Base-by-base conservation (phyloP, 2,329 filamentous ascomycete species). In the Neonectria sp. region DNA sequence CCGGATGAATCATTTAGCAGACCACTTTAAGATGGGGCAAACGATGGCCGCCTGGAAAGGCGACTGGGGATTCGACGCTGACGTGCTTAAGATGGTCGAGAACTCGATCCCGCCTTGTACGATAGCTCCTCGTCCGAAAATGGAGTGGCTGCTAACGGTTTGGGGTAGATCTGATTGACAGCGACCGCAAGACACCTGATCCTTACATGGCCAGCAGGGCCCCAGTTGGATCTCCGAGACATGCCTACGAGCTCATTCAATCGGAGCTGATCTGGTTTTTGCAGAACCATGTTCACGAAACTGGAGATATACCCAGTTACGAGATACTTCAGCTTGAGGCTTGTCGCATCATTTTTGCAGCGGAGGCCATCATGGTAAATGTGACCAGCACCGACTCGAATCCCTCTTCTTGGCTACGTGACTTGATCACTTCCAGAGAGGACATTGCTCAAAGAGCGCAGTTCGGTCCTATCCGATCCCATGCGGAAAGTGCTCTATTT, bases 11-110 rank as follows among this genome's bases (percentile, higher is more conserved):
- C 82, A 84, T 65, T 70, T 84, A 0, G 81, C 81, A 0, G 80
- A 82, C 8, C 82, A 84, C 65, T 84, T 83, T 71, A 82, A 81
- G 60, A 72, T 75, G 40, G 82, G 82, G 1, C 79, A 75, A 48
- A 80, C 75, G n/a, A 84, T 84, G 82, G 77, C 74, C 8, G 78
- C 81, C 6, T 84, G 82, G 82, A 77, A 81, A 35, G 82, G 82
- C 11, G 80, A 83, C 49, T 83, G 82, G 81, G 82, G 82, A 1
- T 83, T 84, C 37, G 81, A 83, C 5, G 68, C 76, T 0, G 70
- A 75, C 3, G 74, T 84, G 2, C 63, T 79, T 9, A 77, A 79
- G 31, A 77, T 79, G 53, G 68, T 84, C 11, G 82, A 83, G 48
- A 83, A 83, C 52, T 78, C 80, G 27, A 80, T 84, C 40, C 80